Evolutionary conservation across 2,329 filamentous ascomycete species (phyloP).

Genomic region (Aspergillus sojae): DNA sequence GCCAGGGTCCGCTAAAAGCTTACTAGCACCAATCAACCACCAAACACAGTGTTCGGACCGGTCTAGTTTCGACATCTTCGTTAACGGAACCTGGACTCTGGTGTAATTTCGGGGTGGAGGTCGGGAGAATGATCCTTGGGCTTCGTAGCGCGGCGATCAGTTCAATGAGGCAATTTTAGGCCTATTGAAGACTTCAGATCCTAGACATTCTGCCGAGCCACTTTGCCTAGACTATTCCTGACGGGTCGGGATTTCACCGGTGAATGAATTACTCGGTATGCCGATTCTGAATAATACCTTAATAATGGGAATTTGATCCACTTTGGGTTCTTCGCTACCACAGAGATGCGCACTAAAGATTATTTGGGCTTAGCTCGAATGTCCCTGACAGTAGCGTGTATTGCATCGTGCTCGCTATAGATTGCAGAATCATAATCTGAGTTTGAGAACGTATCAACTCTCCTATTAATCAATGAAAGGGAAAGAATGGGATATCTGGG

Average conservation of each 20-base stretch:
- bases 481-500: background rate
- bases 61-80: background rate
- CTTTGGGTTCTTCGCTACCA: background rate
- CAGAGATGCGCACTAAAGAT: background rate
- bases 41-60: background rate
- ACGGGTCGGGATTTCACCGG: background rate
- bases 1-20: background rate
- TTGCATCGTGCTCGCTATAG: background rate
- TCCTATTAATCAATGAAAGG: background rate
- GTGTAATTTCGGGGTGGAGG: constrained; percentile 1
- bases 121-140: background rate
- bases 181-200: background rate
- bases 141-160: background rate
- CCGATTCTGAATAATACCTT: constrained; percentile 4
- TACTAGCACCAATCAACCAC: background rate
- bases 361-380: background rate
- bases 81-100: background rate
- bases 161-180: constrained; percentile 1
- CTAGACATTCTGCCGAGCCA: constrained; percentile 1
- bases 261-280: constrained; percentile 1
- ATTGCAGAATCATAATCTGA: background rate
- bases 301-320: background rate
- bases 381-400: constrained; percentile 4
- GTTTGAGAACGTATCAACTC: background rate
- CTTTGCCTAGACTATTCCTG: background rate